phyloP scores from a whole-genome alignment of 83 land plant species.

The Picea abies region DNA sequence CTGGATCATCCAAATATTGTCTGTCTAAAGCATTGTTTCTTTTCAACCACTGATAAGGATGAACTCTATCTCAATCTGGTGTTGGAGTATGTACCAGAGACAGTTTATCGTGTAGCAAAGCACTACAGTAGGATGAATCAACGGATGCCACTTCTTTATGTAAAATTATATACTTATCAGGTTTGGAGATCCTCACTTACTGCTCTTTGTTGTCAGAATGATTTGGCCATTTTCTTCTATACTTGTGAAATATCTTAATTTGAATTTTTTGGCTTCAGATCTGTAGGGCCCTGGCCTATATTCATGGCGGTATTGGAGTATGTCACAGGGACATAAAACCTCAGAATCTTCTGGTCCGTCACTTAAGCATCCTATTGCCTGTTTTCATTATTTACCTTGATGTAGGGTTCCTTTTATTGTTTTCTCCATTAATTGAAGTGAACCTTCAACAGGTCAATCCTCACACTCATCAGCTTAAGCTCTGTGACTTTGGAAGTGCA shows the following conservation, averaged over 20 bases:
- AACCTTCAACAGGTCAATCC: constrained; percentile 56
- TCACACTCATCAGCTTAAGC: constrained; percentile 71
- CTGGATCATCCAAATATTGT: constrained; percentile 73
- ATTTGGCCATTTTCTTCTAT: background rate
- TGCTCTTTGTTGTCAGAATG: constrained; percentile 1
- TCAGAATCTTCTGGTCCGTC: constrained; percentile 69
- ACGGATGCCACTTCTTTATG: constrained; percentile 57
- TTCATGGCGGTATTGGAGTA: constrained; percentile 70
- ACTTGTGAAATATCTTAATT: constrained; percentile 13
- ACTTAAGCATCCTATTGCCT: background rate
- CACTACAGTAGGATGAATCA: constrained; percentile 57
- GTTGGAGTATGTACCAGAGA: constrained; percentile 74
- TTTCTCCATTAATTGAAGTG: background rate
- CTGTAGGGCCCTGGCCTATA: constrained; percentile 67
- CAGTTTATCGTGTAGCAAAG: constrained; percentile 50
- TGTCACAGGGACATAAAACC: constrained; percentile 82
- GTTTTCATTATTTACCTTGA: background rate
- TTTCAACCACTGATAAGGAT: constrained; percentile 74
- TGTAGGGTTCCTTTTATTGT: background rate
- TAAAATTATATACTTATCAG: constrained; percentile 71
- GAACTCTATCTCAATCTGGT: constrained; percentile 67
- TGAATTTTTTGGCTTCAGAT: constrained; percentile 32
- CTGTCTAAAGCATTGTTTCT: constrained; percentile 65
- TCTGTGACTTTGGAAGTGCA: constrained; percentile 78
- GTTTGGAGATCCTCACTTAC: constrained; percentile 16